phyloP scores from a whole-genome alignment of 176 grass and related monocot genomes.

The Zoysia pacifica region DNA sequence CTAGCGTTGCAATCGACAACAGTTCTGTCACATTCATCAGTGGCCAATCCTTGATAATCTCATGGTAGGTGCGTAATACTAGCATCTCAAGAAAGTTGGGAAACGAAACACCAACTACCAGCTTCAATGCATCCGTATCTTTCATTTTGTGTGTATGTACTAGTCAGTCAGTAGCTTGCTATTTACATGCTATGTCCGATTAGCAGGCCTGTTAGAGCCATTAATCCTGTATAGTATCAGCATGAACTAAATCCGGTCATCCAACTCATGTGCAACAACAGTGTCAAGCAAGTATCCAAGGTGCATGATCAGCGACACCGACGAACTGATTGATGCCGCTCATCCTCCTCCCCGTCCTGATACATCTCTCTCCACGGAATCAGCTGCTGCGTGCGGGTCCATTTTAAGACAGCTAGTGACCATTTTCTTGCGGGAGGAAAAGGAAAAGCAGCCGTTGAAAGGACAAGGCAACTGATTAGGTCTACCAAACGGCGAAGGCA shows the following conservation, averaged over 20 bases:
- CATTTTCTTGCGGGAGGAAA: not conserved
- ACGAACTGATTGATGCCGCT: not conserved
- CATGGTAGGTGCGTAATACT: conserved; percentile 1
- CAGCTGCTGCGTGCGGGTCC: not conserved
- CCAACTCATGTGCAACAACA: not conserved
- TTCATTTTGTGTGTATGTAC: not conserved
- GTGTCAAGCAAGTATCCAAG: not conserved
- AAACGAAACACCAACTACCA: not conserved
- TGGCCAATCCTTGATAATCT: not conserved
- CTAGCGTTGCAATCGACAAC: conserved; percentile 18
- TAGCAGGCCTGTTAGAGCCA: not conserved
- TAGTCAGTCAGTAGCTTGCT: not conserved
- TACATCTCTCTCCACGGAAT: not conserved
- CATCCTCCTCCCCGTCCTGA: not conserved
- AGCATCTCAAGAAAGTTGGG: not conserved
- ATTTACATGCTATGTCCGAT: not conserved
- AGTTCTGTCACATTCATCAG: too few species aligned
- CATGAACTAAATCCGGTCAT: not conserved
- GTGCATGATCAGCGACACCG: not conserved
- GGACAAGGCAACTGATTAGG: conserved; percentile 48
- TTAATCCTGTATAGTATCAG: too few species aligned
- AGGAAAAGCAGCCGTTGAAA: not conserved
- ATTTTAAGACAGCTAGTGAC: conserved; percentile 7
- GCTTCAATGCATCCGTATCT: not conserved
- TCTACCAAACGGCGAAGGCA: conserved; percentile 37